A percentile compares a stretch with the other conserved stretches of the same genome.
Conservation (phyloP, 305 asterid genomes). For the Fraxinus xanthoxyloides region DNA sequence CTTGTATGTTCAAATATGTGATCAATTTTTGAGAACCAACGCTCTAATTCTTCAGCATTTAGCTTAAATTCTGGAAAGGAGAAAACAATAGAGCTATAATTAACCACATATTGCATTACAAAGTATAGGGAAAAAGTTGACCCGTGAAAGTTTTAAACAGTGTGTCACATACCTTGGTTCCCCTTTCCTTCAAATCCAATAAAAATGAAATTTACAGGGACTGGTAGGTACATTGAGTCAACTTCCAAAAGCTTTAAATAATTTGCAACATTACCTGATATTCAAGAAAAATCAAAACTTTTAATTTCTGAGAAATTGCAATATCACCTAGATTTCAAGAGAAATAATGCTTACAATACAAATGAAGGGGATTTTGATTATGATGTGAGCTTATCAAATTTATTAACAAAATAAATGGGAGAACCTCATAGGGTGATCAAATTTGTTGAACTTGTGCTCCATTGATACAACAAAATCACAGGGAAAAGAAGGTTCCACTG, state of each 20-base stretch:
- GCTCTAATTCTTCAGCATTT: constrained; percentile 80
- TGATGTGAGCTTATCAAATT: background rate
- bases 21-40: constrained; percentile 98
- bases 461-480: background rate
- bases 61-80: constrained; percentile 67
- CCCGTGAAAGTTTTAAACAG: constrained; percentile 6
- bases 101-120: constrained; percentile 19
- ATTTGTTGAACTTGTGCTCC: background rate
- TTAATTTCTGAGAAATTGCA: constrained; percentile 6
- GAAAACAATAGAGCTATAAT: constrained; percentile 16
- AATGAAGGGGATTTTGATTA: constrained; percentile 10
- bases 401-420: background rate
- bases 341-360: constrained; percentile 6
- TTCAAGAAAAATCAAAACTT: constrained; percentile 24
- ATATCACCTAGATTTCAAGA: background rate
- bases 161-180: constrained; percentile 62
- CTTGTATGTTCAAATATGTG: constrained; percentile 94
- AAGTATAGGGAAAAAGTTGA: background rate
- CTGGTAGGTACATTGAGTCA: constrained; percentile 83
- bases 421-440: background rate
- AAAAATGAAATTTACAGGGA: constrained; percentile 90
- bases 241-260: constrained; percentile 90
- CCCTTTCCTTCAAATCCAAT: constrained; percentile 98
- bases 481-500: constrained; percentile 8
- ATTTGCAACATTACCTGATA: constrained; percentile 76